A percentile compares a stretch with the other conserved stretches of the same genome.
Conservation (phyloP, 2,329 filamentous ascomycete species). For the Calonectria pseudoturangicola region DNA sequence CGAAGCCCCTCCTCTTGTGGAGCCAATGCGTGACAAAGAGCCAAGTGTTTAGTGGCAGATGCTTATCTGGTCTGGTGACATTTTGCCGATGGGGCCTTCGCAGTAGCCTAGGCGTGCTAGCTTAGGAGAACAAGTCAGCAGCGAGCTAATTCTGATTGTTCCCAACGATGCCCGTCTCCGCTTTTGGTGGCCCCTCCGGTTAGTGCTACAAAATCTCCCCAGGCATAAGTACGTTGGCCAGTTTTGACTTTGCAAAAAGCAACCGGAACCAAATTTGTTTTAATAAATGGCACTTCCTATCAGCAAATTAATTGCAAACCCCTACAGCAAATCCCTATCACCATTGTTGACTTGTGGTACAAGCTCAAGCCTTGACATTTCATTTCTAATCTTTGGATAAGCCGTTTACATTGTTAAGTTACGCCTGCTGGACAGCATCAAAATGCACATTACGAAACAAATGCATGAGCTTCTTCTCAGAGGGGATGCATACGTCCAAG, state of each 20-base stretch:
- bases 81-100: not conserved
- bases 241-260: not conserved
- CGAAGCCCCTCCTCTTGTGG: not conserved
- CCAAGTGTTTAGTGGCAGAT: not conserved
- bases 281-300: not conserved
- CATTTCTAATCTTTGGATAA: not conserved
- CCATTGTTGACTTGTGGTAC: no score
- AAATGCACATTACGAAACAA: not conserved
- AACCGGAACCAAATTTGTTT: not conserved
- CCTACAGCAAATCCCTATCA: no score
- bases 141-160: no score
- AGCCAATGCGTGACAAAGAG: not conserved
- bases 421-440: not conserved
- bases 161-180: not conserved
- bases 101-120: not conserved
- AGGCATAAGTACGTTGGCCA: not conserved
- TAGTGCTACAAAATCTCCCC: not conserved
- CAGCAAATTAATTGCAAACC: no score
- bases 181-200: not conserved
- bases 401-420: not conserved
- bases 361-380: no score
- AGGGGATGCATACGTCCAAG: constrained; percentile 20
- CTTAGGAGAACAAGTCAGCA: not conserved
- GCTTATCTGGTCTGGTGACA: constrained; percentile 10
- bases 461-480: not conserved